Percentiles rank a stretch among this genome's conserved stretches.
These are phyloP conservation scores for Yarrowia sp. DNA, from an alignment of 805 yeast genomes.

Conservation along the genomic window DNA sequence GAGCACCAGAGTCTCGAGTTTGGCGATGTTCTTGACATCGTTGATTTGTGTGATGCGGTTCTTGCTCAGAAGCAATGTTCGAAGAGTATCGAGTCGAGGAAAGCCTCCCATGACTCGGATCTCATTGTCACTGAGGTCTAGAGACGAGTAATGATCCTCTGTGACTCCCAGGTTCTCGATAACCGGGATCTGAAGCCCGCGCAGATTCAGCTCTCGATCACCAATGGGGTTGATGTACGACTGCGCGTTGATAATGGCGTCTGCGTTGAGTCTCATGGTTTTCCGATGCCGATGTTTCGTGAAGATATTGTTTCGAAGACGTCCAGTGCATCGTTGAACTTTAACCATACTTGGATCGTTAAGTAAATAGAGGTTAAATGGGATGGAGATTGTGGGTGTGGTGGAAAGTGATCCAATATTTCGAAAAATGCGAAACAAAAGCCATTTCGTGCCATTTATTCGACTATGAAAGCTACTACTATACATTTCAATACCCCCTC, in stretches of 20 bases:
- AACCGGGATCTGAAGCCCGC: conserved; percentile 52
- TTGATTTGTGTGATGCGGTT: conserved; percentile 61
- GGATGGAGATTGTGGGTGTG: not conserved
- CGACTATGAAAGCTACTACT: too few relatives aligned
- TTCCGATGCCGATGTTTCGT: not conserved
- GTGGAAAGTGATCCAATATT: not conserved
- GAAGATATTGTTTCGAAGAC: conserved; percentile 26
- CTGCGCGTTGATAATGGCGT: conserved; percentile 59
- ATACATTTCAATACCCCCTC: too few relatives aligned
- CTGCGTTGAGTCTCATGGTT: conserved; percentile 64
- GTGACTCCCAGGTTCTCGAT: conserved; percentile 56
- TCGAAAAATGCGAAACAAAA: too few relatives aligned
- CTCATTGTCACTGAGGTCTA: conserved; percentile 81
- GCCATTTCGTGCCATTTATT: too few relatives aligned
- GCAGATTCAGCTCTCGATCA: conserved; percentile 55
- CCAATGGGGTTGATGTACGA: conserved; percentile 56
- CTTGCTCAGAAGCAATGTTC: conserved; percentile 65
- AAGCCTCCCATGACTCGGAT: conserved; percentile 61
- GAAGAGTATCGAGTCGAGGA: conserved; percentile 55
- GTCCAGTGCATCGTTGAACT: conserved; percentile 12
- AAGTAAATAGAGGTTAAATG: not conserved
- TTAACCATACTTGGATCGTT: not conserved
- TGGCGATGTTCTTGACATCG: conserved; percentile 53
- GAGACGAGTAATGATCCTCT: conserved; percentile 56
- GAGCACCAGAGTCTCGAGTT: conserved; percentile 61